Base-by-base conservation (phyloP, 192 early-diverging fungal genomes). In the Thamnidium elegans region DNA sequence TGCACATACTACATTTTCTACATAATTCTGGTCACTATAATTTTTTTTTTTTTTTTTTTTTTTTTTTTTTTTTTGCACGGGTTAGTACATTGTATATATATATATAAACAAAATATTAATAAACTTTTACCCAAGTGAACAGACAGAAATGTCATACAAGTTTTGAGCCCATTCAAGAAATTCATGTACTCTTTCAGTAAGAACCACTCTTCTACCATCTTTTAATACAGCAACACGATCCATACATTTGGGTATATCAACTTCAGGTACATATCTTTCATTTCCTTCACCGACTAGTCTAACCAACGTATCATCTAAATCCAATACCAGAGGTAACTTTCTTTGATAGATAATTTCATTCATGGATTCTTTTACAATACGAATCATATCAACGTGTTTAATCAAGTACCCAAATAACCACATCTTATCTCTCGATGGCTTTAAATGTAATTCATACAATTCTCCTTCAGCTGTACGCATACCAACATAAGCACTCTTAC, bases 281-380 rank as follows among this genome's bases (percentile, higher is more conserved):
- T 76, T 76, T 30, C 81, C 81, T 66, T 81, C 79, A 9, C 86
- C 87, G 26, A 89, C 84, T 10, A 87, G 74, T 0, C 89, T 77
- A 14, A 92, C 87, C 0, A 92, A 72, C 0, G 90, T 92, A 66
- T 92, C 90, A 68, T 92, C 90, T 43, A 92, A 68, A 73, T 92
- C 90, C 19, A 92, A 71, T 0, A 92, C 90, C 15, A 92, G 79
- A 1, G 90, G 90, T 7, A 92, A 67, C 42, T 77, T 77, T 48
- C 86, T 70, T 17, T 64, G 66, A 1, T 66, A 58, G 8, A 88
- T 58, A 7, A 91, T 56, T 17, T 70, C 69, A 11, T 76, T 60
- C 42, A 75, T 77, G 31, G 82, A 81, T 13, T 78, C 75, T 17
- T 73, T 74, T 59, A 90, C 86, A 63, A 84, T 76, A 15, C 72